These are phyloP conservation scores for Bruguiera parviflora DNA, from an alignment of 345 rosid species.

Conservation along the genomic window DNA sequence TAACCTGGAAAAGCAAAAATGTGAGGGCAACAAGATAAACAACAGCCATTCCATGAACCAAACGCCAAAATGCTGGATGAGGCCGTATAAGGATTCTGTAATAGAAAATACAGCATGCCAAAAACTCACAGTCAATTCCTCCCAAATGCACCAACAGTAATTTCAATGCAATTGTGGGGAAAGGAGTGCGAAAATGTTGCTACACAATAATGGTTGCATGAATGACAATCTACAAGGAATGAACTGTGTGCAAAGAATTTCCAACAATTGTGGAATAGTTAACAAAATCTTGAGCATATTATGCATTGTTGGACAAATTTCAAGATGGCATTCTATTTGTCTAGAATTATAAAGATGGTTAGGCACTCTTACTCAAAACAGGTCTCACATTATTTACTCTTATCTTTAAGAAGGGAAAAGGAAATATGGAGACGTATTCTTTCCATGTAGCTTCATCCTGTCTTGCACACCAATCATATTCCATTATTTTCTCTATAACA, in stretches of 20 bases:
- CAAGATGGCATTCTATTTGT: too few relatives aligned
- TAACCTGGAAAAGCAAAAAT: slow-evolving; percentile 97
- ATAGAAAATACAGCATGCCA: slow-evolving; percentile 14
- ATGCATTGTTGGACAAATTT: too few relatives aligned
- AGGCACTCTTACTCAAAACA: not conserved
- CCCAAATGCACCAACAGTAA: not conserved
- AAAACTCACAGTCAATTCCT: not conserved
- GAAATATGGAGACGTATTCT: not conserved
- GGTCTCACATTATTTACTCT: not conserved
- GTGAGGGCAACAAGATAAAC: slow-evolving; percentile 86
- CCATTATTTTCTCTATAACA: too few relatives aligned
- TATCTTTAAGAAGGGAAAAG: not conserved
- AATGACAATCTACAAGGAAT: not conserved
- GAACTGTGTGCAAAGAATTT: not conserved
- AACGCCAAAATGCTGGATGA: slow-evolving; percentile 97
- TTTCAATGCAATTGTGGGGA: not conserved
- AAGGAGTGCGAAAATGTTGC: not conserved
- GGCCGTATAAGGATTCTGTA: slow-evolving; percentile 89
- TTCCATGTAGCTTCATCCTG: too few relatives aligned
- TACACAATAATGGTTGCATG: not conserved
- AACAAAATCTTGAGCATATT: too few relatives aligned
- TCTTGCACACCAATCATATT: too few relatives aligned
- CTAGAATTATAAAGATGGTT: too few relatives aligned
- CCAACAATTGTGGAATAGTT: too few relatives aligned
- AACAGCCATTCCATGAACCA: slow-evolving; percentile 98